phyloP scores from a whole-genome alignment of 2,329 filamentous ascomycete species.

The Exophiala mesophila region DNA sequence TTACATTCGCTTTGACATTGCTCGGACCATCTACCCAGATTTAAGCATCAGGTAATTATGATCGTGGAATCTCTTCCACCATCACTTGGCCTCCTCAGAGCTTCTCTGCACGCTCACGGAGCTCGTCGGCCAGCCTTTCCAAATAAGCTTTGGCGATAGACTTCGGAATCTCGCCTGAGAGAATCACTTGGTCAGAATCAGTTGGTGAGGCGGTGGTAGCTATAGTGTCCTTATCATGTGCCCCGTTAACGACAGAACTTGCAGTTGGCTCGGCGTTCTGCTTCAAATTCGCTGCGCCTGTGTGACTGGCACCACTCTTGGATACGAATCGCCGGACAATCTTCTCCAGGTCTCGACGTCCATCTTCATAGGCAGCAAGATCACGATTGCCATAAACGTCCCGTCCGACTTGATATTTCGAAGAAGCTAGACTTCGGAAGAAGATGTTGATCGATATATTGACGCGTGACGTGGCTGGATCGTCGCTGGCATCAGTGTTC shows the following conservation, averaged over 20 bases:
- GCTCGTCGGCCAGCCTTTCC: conserved; percentile 63
- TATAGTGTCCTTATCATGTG: not conserved
- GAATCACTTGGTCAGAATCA: conserved; percentile 11
- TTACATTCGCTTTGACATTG: too few relatives aligned
- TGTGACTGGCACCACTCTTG: not conserved
- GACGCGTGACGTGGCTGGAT: conserved; percentile 28
- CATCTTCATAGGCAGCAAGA: conserved; percentile 77
- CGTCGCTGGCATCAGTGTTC: not conserved
- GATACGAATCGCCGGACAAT: conserved; percentile 42
- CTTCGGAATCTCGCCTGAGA: conserved; percentile 50
- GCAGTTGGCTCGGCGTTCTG: not conserved
- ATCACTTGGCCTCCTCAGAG: too few relatives aligned
- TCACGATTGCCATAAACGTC: conserved; percentile 90
- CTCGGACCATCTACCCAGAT: too few relatives aligned
- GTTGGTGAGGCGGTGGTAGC: not conserved
- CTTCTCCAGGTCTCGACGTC: conserved; percentile 64
- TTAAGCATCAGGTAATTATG: too few relatives aligned
- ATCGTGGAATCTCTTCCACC: too few relatives aligned
- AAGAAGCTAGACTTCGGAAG: conserved; percentile 63
- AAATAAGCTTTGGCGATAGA: conserved; percentile 73
- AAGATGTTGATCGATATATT: conserved; percentile 88
- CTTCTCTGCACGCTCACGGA: conserved; percentile 39
- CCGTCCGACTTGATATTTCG: conserved; percentile 65
- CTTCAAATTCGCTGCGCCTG: not conserved
- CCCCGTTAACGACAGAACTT: not conserved